Conservation (phyloP, 2,329 filamentous ascomycete species). For the Huntiella decipiens region DNA sequence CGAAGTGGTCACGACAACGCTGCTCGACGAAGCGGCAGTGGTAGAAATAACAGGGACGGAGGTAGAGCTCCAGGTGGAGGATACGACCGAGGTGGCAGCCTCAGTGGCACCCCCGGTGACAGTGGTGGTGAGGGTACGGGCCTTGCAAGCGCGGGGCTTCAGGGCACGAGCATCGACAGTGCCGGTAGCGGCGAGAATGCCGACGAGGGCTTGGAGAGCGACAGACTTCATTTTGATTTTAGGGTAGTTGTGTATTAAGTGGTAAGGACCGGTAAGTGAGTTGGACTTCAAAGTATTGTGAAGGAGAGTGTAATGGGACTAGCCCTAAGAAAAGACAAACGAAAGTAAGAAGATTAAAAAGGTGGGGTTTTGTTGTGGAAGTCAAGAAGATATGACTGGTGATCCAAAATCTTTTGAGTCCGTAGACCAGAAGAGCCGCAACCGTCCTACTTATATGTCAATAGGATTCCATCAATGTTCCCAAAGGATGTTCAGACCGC, state of each 20-base stretch:
- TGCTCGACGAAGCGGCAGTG: background rate
- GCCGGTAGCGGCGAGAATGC: constrained; percentile 5
- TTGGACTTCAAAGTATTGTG: too few species aligned
- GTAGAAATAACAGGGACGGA: background rate
- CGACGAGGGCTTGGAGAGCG: constrained; percentile 5
- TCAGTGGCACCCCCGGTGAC: background rate
- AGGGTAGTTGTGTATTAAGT: background rate
- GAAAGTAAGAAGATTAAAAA: background rate
- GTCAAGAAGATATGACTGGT: too few species aligned
- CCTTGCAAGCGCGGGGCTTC: constrained; percentile 5
- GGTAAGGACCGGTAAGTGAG: too few species aligned
- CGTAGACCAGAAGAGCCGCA: too few species aligned
- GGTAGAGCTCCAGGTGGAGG: background rate
- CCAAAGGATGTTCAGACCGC: too few species aligned
- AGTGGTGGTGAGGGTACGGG: background rate
- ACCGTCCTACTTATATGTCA: too few species aligned
- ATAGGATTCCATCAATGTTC: too few species aligned
- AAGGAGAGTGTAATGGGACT: too few species aligned
- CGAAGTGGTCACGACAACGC: background rate
- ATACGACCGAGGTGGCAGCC: background rate
- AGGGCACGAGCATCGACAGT: constrained; percentile 2
- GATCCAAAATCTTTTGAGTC: too few species aligned
- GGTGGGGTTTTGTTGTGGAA: too few species aligned
- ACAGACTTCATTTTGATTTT: constrained; percentile 7
- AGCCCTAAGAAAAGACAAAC: background rate